Evolutionary conservation across 176 grass and related monocot species (phyloP).

Genomic region (Leersia perrieri): DNA sequence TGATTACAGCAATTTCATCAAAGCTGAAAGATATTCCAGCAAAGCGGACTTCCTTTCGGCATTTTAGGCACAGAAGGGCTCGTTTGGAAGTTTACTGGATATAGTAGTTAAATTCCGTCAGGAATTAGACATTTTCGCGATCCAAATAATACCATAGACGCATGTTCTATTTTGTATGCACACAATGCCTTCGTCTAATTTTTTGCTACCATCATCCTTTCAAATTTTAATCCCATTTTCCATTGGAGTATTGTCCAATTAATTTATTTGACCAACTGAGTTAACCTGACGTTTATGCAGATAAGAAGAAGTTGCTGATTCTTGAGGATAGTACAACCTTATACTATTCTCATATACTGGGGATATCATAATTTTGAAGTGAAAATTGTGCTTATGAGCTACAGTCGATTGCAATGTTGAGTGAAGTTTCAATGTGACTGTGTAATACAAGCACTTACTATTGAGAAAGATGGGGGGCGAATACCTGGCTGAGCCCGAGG

Average conservation of each 20-base stretch:
- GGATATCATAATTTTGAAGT: constrained; percentile 22
- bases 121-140: not conserved
- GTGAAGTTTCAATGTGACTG: constrained; percentile 27
- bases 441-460: not conserved
- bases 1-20: not conserved
- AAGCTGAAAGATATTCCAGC: not conserved
- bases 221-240: not conserved
- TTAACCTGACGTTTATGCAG: constrained; percentile 17
- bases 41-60: constrained; percentile 20
- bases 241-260: not conserved
- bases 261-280: not conserved
- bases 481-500: constrained; percentile 48
- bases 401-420: not conserved
- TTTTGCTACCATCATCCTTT: not conserved
- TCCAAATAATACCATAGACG: not conserved
- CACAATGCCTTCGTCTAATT: not conserved
- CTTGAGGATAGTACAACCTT: not conserved
- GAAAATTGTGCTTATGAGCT: not conserved
- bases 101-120: no score
- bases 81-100: not conserved
- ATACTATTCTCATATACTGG: not conserved
- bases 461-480: constrained; percentile 63
- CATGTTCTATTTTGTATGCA: not conserved
- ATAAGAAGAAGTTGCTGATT: constrained; percentile 30
- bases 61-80: not conserved